Evolutionary conservation across 768 basidiomycete genomes (phyloP), one percentile per base, ranked within the genome.

Genomic region (Hypsizygus marmoreus): DNA sequence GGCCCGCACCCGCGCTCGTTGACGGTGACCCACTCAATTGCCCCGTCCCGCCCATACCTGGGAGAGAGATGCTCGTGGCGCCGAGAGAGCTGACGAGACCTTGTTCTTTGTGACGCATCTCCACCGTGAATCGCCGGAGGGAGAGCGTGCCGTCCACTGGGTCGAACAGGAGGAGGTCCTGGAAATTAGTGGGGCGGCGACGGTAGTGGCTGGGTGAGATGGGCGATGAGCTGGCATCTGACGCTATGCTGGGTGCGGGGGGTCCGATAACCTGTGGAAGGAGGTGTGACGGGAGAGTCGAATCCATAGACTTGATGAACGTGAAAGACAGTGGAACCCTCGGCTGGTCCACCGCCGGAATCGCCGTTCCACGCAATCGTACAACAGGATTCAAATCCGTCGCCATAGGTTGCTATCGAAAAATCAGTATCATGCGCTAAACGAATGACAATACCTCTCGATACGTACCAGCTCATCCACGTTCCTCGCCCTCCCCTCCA

Each of bases 101-200:
- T 50, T 47, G 59, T 34, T 54, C 66, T 53, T 32, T 60, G 10
- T 57, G 49, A 26, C 47, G 57, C 35, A 67, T 57, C 26, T 83
- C 79, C 4, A 84, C 45, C 2, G 65, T 63, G 36, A 88, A 61
- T 1, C 86, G 66, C 19, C 81, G 71, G 34, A 88, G 64, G 0
- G 78, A 76, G 16, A 89, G 68, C 3, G 74, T 64, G 0, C 79
- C 78, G 30, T 80, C 78, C 0, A 62, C 63, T 0, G 84, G 79
- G 56, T 89, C 84, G 54, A 90, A 88, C 3, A 88, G 56, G 13
- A 89, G 72, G 3, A 88, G 49, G 46, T 90, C 86, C 59, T 86
- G 85, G 53, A 75, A 79, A 47, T 81, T 80, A 14, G 62, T 61
- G 10, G 71, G 67, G 13, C 68, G 61, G 5, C 59, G 66, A 30